Evolutionary conservation across 1,139 yeast species (phyloP).

Genomic region (Suhomyces ambrosiae): DNA sequence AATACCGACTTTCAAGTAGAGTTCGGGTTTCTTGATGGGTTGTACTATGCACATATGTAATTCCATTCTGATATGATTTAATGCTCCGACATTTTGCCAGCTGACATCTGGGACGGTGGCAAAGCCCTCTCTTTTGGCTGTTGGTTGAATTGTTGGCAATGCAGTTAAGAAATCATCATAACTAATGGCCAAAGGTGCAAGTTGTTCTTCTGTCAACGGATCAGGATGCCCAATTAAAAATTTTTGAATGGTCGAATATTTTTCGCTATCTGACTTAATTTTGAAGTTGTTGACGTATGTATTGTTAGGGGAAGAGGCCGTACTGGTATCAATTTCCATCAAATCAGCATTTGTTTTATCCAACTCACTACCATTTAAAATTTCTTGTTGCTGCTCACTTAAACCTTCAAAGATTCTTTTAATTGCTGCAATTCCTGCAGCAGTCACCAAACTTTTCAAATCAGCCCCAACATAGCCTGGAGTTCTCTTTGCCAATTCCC

Average conservation of each 20-base stretch:
- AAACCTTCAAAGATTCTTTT: slow-evolving; percentile 73
- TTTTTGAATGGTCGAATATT: slow-evolving; percentile 67
- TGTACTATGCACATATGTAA: slow-evolving; percentile 97
- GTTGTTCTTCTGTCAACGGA: slow-evolving; percentile 73
- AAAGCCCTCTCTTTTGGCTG: slow-evolving; percentile 97
- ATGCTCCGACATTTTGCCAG: slow-evolving; percentile 95
- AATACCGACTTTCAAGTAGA: slow-evolving; percentile 88
- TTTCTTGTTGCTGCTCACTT: slow-evolving; percentile 40
- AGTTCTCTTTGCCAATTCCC: slow-evolving; percentile 81
- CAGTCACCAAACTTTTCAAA: slow-evolving; percentile 87
- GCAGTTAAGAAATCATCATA: slow-evolving; percentile 83
- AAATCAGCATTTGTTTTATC: slow-evolving; percentile 20
- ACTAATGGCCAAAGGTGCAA: slow-evolving; percentile 71
- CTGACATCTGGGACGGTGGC: slow-evolving; percentile 98
- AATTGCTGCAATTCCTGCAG: slow-evolving; percentile 94
- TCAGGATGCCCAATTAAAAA: slow-evolving; percentile 76
- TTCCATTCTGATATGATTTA: slow-evolving; percentile 77
- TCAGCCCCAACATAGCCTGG: slow-evolving; percentile 99
- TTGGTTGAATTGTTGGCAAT: slow-evolving; percentile 91
- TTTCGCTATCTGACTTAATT: slow-evolving; percentile 38
- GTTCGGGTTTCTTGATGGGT: slow-evolving; percentile 90
- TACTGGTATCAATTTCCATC: slow-evolving; percentile 48
- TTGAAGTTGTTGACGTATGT: slow-evolving; percentile 25
- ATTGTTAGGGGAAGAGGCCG: slow-evolving; percentile 13
- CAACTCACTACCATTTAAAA: slow-evolving; percentile 11